phyloP scores from a whole-genome alignment of 768 basidiomycete genomes.

The Lentinus tigrinus region DNA sequence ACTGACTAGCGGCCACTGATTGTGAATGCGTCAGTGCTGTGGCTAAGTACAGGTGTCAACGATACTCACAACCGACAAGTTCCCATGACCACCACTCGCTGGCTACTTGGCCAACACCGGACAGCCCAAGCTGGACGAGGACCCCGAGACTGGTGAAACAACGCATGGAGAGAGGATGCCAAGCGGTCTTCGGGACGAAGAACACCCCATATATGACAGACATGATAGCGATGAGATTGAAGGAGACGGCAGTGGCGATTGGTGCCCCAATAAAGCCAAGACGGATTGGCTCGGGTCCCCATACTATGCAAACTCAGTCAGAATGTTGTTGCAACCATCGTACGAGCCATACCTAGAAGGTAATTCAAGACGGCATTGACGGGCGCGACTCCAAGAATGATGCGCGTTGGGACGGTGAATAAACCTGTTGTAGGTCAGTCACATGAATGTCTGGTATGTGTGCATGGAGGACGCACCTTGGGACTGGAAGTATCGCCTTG shows the following conservation, averaged over 20 bases:
- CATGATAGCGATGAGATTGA: conserved; percentile 74
- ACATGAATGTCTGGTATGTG: not conserved
- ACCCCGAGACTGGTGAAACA: conserved; percentile 69
- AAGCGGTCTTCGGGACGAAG: conserved; percentile 70
- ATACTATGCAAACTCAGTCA: conserved; percentile 44
- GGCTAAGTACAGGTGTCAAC: too few relatives aligned
- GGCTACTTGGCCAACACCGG: conserved; percentile 82
- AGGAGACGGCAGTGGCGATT: conserved; percentile 82
- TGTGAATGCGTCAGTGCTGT: not conserved
- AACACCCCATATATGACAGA: conserved; percentile 65
- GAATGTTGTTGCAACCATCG: too few relatives aligned
- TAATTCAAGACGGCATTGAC: conserved; percentile 84
- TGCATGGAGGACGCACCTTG: conserved; percentile 48
- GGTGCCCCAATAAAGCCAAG: conserved; percentile 94
- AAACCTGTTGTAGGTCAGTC: conserved; percentile 45
- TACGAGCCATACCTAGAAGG: conserved; percentile 66
- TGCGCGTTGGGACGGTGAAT: conserved; percentile 82
- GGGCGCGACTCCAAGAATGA: conserved; percentile 81
- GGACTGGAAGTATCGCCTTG: conserved; percentile 78
- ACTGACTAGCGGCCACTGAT: conserved; percentile 56
- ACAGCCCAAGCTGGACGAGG: conserved; percentile 73
- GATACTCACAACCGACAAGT: conserved; percentile 53
- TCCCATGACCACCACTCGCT: conserved; percentile 99
- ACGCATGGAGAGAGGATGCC: conserved; percentile 69
- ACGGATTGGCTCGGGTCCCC: conserved; percentile 77